Evolutionary conservation across 148 eudicot genomes (phyloP), one percentile per base, ranked within the genome.

Genomic region (Rhododendron vialii): DNA sequence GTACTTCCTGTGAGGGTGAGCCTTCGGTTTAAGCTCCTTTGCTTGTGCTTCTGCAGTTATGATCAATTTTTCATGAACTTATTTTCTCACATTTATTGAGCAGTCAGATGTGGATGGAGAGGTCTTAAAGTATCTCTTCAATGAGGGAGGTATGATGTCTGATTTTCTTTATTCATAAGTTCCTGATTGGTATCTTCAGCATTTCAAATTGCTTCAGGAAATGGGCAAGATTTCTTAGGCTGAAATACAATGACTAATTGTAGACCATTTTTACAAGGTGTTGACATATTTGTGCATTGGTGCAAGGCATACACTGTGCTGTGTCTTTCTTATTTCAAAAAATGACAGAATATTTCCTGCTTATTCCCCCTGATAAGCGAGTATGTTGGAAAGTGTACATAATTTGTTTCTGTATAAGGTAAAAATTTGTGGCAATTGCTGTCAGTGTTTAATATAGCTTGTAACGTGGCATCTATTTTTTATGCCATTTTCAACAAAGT

Each of bases 31-130:
- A 14, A 82, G 67, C 59, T 45, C 59, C 50, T 87, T 35, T 82
- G 10, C 7, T 61, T 82, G 48, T 50, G 63, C 18, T 35, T 87
- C 13, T 8, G 18, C 67, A 8, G 20, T 76, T 80, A 20, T 48
- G 33, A 24, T 50, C 20, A 48, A 36, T n/a, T 81, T 59, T 75
- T 89, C 33, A 30, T 78, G 79, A 85, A 65, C 67, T 38, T 80
- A 45, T 78, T 47, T 78, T 28, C 28, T 38, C 43, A 84, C 55
- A 41, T 67, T 61, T 82, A 18, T 87, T 87, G 87, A 83, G 86
- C 97, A 96, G 99, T 92, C 99, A 36, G 95, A 95, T 89, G 96
- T 92, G 78, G 95, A 92, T 26, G 99, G 99, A 41, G 98, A 96
- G 92, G 91, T 96, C 88, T 80, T 95, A 86, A 94, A 93, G 92